Conservation (phyloP, 768 basidiomycete genomes). For the Heimioporus sp. region DNA sequence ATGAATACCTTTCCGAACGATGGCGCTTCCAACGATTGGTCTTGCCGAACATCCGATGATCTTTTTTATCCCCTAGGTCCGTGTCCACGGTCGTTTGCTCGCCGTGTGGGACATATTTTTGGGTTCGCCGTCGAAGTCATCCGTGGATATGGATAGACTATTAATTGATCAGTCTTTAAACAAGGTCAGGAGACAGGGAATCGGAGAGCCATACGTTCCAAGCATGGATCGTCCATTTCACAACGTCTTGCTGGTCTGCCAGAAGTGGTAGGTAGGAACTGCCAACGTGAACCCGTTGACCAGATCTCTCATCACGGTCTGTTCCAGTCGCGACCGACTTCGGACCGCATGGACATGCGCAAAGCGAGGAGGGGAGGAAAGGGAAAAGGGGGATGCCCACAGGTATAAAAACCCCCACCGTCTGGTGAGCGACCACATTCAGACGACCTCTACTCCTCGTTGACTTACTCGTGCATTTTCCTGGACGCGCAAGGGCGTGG, state of each 20-base stretch:
- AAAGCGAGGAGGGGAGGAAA: not conserved
- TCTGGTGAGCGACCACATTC: conserved; percentile 10
- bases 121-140: conserved; percentile 3
- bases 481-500: conserved; percentile 4
- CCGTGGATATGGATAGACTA: conserved; percentile 2
- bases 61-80: not conserved
- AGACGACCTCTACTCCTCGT: conserved; percentile 1
- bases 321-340: not conserved
- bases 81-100: not conserved
- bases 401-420: conserved; percentile 16
- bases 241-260: not conserved
- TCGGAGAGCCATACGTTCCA: conserved; percentile 5
- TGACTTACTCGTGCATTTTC: conserved; percentile 1
- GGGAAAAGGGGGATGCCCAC: not conserved
- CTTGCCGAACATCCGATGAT: not conserved
- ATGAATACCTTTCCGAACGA: conserved; percentile 4
- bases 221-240: conserved; percentile 8
- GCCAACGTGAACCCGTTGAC: not conserved
- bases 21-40: not conserved
- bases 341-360: conserved; percentile 3
- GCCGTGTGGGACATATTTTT: conserved; percentile 3
- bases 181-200: not conserved
- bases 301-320: conserved; percentile 6
- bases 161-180: conserved; percentile 6
- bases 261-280: not conserved